Conservation (phyloP, 768 basidiomycete genomes). For the Leucocoprinus sp. region DNA sequence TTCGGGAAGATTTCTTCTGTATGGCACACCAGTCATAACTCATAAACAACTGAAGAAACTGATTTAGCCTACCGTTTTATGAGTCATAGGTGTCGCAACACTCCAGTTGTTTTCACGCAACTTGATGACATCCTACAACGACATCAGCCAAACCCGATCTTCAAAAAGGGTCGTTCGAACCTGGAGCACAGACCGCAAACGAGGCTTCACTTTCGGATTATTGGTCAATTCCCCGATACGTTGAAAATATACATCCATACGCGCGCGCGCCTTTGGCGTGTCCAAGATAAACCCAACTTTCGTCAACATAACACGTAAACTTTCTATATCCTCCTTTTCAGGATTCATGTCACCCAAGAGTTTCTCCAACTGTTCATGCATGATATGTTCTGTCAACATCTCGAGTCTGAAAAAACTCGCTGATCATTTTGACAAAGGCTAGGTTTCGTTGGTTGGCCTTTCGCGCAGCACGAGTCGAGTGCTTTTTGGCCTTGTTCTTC, state of each 20-base stretch:
- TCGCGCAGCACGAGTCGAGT: conserved; percentile 79
- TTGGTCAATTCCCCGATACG: conserved; percentile 80
- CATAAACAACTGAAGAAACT: neutral
- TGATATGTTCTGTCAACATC: conserved; percentile 96
- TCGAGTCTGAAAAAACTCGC: conserved; percentile 98
- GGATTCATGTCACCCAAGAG: conserved; percentile 89
- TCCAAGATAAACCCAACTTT: conserved; percentile 86
- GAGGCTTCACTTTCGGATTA: conserved; percentile 66
- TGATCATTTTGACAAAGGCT: conserved; percentile 95
- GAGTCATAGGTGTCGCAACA: no score
- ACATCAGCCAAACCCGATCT: neutral
- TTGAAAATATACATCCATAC: conserved; percentile 90
- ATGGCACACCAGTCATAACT: no score
- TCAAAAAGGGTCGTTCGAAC: conserved; percentile 32
- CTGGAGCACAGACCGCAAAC: conserved; percentile 95
- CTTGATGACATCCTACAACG: neutral
- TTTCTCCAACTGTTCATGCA: conserved; percentile 98
- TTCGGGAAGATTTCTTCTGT: no score
- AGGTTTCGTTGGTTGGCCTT: conserved; percentile 97
- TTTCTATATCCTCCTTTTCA: conserved; percentile 97
- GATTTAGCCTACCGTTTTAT: neutral
- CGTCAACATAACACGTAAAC: conserved; percentile 82
- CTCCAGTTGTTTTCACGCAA: neutral
- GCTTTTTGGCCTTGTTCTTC: conserved; percentile 42
- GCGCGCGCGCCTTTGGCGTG: conserved; percentile 67